These are phyloP conservation scores for Torulaspora microellipsoides DNA, from an alignment of 805 yeast genomes.

Conservation along the genomic window DNA sequence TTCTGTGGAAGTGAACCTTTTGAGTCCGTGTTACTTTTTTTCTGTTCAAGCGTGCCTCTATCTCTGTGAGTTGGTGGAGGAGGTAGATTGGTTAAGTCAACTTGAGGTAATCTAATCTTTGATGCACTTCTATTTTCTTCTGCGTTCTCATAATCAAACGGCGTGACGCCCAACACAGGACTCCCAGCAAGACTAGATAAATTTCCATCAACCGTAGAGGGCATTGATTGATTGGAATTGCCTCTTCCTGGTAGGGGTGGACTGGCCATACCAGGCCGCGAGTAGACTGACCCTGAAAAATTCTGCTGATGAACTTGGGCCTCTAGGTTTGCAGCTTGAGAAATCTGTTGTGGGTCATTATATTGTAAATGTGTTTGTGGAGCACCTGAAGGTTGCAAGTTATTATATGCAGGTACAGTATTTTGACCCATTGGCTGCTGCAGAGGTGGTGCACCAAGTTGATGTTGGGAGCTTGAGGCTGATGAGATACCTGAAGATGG, in stretches of 20 bases:
- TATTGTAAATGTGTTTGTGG: no score
- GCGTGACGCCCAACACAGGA: constrained; percentile 3
- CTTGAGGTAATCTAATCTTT: constrained; percentile 8
- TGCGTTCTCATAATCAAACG: constrained; percentile 2
- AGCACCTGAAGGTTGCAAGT: no score
- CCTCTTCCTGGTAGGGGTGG: constrained; percentile 2
- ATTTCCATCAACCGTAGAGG: neutral
- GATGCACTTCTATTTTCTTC: constrained; percentile 1
- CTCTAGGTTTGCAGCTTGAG: no score
- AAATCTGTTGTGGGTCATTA: no score
- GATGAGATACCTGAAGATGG: no score
- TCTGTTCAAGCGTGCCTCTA: constrained; percentile 12
- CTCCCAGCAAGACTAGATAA: neutral
- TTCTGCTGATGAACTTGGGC: no score
- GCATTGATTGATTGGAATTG: neutral
- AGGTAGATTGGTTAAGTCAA: constrained; percentile 20
- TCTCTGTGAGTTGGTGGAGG: constrained; percentile 33
- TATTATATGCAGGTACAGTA: no score
- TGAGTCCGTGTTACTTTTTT: no score
- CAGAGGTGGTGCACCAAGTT: no score
- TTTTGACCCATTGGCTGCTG: no score
- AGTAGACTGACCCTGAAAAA: no score
- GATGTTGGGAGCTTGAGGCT: no score
- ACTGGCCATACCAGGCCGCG: neutral
- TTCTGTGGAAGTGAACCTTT: neutral